Evolutionary conservation across 805 yeast genomes (phyloP), one percentile per base, ranked within the genome.

Genomic region (Komagataella mondaviorum): DNA sequence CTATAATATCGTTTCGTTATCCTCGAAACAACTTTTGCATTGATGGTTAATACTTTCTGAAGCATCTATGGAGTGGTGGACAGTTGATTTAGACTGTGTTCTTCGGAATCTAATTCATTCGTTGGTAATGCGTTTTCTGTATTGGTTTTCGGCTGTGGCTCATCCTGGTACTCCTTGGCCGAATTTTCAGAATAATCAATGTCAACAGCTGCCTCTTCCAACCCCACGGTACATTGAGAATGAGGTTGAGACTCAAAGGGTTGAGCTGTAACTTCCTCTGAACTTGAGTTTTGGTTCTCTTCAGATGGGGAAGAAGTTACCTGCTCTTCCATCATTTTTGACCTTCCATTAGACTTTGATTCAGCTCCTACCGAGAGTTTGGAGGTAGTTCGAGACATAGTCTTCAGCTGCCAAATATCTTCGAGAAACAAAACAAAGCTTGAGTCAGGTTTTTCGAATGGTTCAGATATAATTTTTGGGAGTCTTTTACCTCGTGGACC

Each of bases 401-500:
- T 10, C 0, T 4, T 30, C 14, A 30, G 14, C 39, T 30, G 39
- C 39, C 39, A 30, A 30, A 30, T 30, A 30, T 30, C 39, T 14
- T 30, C 39, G 14, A 30, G 10, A 30, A 30, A 30, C 39, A 30
- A 30, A 10, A 10, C 39, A 30, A 30, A 30, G 39, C 39, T 10
- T 10, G 39, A 30, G 2, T 30, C 14, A 8, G 39, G 39, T 30
- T 30, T 30, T 8, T 30, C 61, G 1, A 69, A 64, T 0, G 74
- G 67, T 3, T 72, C 71, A 48, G 72, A 70, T 10, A 81, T 76
- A n/a, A 71, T 64, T 52, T 71, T 73, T 0, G 93, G 93, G 51
- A 84, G 65, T 58, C 78, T 80, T 54, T 87, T 76, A 0, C 90
- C 90, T 55, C 78, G 72, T 47, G 95, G 95, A 0, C 91, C 93